Percentiles rank a stretch among this genome's conserved stretches.
These are phyloP conservation scores for Geotrichum restrictum DNA, from an alignment of 1,139 yeast species.

Conservation along the genomic window DNA sequence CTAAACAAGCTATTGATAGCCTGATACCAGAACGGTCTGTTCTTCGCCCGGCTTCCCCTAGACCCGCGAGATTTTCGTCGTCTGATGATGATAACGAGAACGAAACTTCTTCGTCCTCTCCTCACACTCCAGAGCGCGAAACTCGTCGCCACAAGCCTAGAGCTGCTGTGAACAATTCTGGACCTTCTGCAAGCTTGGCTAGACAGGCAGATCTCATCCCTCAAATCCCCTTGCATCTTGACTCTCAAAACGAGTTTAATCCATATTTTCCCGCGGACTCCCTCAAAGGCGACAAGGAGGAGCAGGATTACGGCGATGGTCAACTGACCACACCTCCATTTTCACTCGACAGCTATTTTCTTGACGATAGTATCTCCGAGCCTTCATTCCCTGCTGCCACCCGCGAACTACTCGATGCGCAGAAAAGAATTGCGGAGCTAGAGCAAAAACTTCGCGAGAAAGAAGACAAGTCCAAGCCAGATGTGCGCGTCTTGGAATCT, in stretches of 20 bases:
- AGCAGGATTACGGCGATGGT: constrained; percentile 18
- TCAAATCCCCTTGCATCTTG: constrained; percentile 14
- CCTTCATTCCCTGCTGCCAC: constrained; percentile 13
- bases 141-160: neutral
- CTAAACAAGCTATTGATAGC: neutral
- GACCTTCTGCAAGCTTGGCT: constrained; percentile 7
- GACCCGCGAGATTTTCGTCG: neutral
- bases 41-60: constrained; percentile 18
- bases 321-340: constrained; percentile 15
- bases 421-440: constrained; percentile 36
- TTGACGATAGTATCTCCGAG: constrained; percentile 13
- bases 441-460: constrained; percentile 30
- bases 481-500: constrained; percentile 26
- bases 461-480: constrained; percentile 22
- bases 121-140: constrained; percentile 17
- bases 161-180: neutral
- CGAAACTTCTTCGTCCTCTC: constrained; percentile 15
- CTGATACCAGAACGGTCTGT: constrained; percentile 17
- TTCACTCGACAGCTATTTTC: constrained; percentile 13
- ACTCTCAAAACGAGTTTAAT: neutral
- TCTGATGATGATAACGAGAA: constrained; percentile 10
- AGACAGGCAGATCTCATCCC: constrained; percentile 7
- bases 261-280: constrained; percentile 14
- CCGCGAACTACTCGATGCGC: constrained; percentile 33
- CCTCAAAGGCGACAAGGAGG: constrained; percentile 20